phyloP scores from a whole-genome alignment of 2,329 filamentous ascomycete species.

The Trichoderma sp. region DNA sequence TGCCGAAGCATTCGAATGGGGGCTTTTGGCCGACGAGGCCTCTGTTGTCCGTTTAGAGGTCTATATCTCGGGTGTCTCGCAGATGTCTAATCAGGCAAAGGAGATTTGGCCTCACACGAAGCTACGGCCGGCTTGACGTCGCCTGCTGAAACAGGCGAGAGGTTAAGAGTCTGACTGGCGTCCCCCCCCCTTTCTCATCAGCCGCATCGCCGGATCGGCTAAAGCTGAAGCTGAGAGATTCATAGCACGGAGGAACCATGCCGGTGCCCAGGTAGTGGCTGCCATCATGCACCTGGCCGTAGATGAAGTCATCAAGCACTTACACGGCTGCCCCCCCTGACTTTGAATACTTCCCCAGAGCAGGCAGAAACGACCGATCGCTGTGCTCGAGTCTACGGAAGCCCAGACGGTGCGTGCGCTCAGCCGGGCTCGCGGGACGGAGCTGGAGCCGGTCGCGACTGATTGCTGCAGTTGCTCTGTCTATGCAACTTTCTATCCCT shows the following conservation, averaged over 20 bases:
- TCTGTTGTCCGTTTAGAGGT: not conserved
- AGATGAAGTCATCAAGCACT: not conserved
- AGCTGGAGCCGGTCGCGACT: not conserved
- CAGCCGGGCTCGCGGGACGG: not conserved
- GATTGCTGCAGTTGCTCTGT: too few relatives aligned
- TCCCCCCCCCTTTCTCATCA: not conserved
- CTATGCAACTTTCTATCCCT: not conserved
- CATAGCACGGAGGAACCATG: not conserved
- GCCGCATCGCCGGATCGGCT: constrained; percentile 10
- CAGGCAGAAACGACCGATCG: not conserved
- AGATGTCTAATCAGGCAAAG: not conserved
- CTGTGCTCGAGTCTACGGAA: constrained; percentile 1
- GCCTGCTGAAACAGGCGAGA: constrained; percentile 10
- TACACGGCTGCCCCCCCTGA: not conserved
- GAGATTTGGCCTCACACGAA: not conserved
- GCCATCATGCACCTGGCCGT: not conserved
- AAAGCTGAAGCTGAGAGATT: not conserved
- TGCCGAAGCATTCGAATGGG: not conserved
- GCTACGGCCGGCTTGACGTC: not conserved
- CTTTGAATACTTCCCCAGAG: not conserved
- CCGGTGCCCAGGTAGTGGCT: not conserved
- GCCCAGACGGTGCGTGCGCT: not conserved
- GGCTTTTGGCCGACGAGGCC: not conserved
- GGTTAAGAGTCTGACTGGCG: not conserved
- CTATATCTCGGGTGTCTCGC: not conserved